Conservation (phyloP, 1,139 yeast species). For the Geotrichum reessii region DNA sequence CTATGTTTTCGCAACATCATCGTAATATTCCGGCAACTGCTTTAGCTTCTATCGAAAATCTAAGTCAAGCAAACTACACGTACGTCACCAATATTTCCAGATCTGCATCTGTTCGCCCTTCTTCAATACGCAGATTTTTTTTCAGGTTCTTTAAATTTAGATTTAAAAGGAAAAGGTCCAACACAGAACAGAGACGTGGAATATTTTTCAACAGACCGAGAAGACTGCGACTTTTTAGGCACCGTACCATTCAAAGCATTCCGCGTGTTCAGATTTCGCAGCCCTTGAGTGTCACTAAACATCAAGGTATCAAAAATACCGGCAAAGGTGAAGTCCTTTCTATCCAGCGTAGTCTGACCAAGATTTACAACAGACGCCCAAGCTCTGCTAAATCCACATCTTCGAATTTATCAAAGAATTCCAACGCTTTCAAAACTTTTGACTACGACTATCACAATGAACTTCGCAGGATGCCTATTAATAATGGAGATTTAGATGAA, state of each 20-base stretch:
- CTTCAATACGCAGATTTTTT: not conserved
- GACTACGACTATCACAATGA: slow-evolving; percentile 1
- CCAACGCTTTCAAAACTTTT: not conserved
- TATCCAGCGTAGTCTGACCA: not conserved
- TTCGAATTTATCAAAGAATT: not conserved
- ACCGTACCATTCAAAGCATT: not conserved
- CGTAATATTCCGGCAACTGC: not conserved
- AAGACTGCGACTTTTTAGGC: slow-evolving; percentile 5
- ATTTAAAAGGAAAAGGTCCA: not conserved
- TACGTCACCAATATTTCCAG: not conserved
- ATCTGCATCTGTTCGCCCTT: not conserved
- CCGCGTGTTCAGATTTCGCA: slow-evolving; percentile 11
- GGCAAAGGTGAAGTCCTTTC: slow-evolving; percentile 10
- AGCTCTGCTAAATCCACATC: not conserved
- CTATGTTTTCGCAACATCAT: not conserved
- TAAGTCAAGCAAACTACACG: slow-evolving; percentile 2
- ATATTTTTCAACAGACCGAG: not conserved
- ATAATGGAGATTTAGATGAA: slow-evolving; percentile 3
- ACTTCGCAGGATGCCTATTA: not conserved
- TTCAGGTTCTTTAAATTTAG: slow-evolving; percentile 1
- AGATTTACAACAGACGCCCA: not conserved
- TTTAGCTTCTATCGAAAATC: slow-evolving; percentile 4
- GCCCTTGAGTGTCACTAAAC: slow-evolving; percentile 11
- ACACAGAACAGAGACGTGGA: not conserved
- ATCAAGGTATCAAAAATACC: slow-evolving; percentile 4